Evolutionary conservation across 768 basidiomycete genomes (phyloP).

Genomic region (Macrolepiota dolichaula): DNA sequence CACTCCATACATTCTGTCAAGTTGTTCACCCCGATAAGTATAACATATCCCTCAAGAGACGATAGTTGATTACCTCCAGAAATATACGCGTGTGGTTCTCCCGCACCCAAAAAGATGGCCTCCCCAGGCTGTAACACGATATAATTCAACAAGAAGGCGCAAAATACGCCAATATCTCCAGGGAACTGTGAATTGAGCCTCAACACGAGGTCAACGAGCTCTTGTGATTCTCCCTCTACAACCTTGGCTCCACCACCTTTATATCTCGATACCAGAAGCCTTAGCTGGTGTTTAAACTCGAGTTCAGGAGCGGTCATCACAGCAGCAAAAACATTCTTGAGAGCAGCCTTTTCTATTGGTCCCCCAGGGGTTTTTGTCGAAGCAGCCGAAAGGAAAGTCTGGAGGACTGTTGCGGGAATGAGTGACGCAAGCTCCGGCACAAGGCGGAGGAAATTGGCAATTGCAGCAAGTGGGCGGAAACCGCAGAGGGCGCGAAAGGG

Average conservation of each 20-base stretch:
- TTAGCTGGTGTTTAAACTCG: conserved; percentile 51
- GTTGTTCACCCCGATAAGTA: background rate
- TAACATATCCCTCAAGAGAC: background rate
- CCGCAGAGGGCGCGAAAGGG: conserved; percentile 90
- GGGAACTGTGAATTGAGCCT: conserved; percentile 74
- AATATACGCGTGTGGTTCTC: conserved; percentile 96
- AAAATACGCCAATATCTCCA: conserved; percentile 90
- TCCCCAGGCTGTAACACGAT: conserved; percentile 77
- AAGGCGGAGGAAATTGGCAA: conserved; percentile 59
- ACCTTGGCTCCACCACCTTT: conserved; percentile 31
- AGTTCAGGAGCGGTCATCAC: conserved; percentile 77
- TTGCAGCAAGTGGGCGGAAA: conserved; percentile 76
- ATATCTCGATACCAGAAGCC: conserved; percentile 62
- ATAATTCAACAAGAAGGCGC: conserved; percentile 86
- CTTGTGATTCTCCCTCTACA: conserved; percentile 34
- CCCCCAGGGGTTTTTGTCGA: conserved; percentile 37
- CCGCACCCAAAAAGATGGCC: conserved; percentile 92
- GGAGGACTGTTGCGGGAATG: conserved; percentile 53
- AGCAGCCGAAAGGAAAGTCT: conserved; percentile 49
- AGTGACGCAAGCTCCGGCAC: conserved; percentile 79
- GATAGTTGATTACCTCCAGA: conserved; percentile 65
- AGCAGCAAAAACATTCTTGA: conserved; percentile 77
- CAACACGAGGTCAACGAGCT: conserved; percentile 60
- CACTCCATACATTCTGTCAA: conserved; percentile 91
- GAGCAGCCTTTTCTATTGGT: conserved; percentile 50